These are phyloP conservation scores for Rauvolfia tetraphylla DNA, from an alignment of 257 asterid species.

Conservation along the genomic window DNA sequence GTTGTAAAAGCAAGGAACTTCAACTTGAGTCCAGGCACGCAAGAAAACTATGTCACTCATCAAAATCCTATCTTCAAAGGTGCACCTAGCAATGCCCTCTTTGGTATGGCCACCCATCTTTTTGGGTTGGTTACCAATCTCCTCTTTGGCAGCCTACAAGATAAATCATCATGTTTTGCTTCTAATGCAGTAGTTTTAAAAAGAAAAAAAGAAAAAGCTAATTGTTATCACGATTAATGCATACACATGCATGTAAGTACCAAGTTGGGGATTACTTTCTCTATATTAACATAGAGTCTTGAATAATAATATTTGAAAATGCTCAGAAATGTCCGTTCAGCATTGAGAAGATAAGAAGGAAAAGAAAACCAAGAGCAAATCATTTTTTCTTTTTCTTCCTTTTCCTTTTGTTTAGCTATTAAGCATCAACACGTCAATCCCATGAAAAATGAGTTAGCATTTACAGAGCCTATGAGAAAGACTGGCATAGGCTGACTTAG, in stretches of 20 bases:
- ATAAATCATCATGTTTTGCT: too few relatives aligned
- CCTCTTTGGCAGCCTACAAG: conserved; percentile 83
- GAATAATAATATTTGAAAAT: background rate
- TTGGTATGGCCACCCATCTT: conserved; percentile 74
- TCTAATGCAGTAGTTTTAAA: too few relatives aligned
- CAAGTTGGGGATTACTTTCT: too few relatives aligned
- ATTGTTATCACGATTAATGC: too few relatives aligned
- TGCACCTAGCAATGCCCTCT: conserved; percentile 96
- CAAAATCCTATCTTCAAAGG: conserved; percentile 88
- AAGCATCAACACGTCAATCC: too few relatives aligned
- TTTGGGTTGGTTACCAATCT: conserved; percentile 62
- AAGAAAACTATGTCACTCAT: conserved; percentile 89
- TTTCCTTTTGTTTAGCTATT: too few relatives aligned
- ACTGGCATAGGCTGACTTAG: too few relatives aligned
- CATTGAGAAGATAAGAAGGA: background rate
- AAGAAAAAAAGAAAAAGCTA: too few relatives aligned
- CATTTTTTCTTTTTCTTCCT: conserved; percentile 39
- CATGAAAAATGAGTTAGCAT: background rate
- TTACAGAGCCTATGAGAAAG: background rate
- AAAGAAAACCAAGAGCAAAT: conserved; percentile 5
- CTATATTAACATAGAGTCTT: background rate
- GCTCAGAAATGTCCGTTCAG: background rate
- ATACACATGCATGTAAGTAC: too few relatives aligned
- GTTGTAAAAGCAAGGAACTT: conserved; percentile 77
- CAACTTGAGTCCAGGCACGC: conserved; percentile 98